phyloP scores from a whole-genome alignment of 805 yeast species.

The Monosporozyma siamensis region DNA sequence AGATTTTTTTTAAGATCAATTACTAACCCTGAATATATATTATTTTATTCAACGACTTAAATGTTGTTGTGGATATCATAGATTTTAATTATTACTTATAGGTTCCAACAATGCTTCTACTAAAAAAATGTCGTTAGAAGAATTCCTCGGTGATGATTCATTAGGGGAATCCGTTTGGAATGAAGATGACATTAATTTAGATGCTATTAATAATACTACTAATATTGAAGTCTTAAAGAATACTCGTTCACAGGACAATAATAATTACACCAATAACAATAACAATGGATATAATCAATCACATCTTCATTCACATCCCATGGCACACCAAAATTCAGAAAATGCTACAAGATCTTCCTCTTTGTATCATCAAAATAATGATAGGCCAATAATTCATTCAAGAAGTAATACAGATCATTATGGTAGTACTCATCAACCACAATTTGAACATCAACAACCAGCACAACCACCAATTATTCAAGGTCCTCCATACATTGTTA shows the following conservation, averaged over 20 bases:
- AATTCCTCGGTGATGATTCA: conserved; percentile 37
- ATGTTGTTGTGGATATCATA: too few relatives aligned
- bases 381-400: not conserved
- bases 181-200: conserved; percentile 29
- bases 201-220: conserved; percentile 27
- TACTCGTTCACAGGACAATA: not conserved
- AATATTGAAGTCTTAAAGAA: conserved; percentile 23
- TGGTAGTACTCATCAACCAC: not conserved
- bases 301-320: not conserved
- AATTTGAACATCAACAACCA: conserved; percentile 10
- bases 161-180: conserved; percentile 31
- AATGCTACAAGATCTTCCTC: not conserved
- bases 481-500: conserved; percentile 56
- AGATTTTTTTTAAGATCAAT: too few relatives aligned
- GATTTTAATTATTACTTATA: not conserved
- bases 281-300: not conserved
- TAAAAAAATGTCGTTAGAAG: conserved; percentile 40
- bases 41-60: too few relatives aligned
- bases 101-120: conserved; percentile 17
- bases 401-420: not conserved
- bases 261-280: not conserved
- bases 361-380: not conserved
- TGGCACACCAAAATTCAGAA: not conserved
- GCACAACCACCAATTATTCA: conserved; percentile 5
- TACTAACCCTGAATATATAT: too few relatives aligned